Evolutionary conservation across 202 grass and related monocot genomes (phyloP), one percentile per base, ranked within the genome.

Genomic region (Panicum virgatum): DNA sequence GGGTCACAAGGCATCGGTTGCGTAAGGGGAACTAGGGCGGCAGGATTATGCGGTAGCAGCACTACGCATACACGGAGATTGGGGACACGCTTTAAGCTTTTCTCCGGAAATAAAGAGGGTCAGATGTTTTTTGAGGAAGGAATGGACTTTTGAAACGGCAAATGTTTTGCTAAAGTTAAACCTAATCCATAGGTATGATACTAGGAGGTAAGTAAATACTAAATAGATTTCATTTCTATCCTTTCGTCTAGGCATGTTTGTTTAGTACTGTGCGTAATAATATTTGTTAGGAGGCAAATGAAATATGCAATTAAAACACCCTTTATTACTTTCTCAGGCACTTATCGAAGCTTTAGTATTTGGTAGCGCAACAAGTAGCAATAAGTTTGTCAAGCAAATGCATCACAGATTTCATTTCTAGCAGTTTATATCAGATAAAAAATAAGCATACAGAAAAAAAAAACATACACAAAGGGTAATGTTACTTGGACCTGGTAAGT

Each of bases 301-400:
- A 70, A 70, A 32, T 48, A 9, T 43, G n/a, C 18, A 82, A 65
- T 12, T 60, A 34, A 12, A 19, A 63, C 14, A 22, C 1, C 25
- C 56, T 60, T 19, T 63, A 22, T 46, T 58, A 48, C 40, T 62
- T 71, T 66, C 54, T 50, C 6, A 22, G 16, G 20, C 1, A 6
- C 63, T 20, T 74, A 38, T 52, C 60, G 5, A 38, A 40, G 0
- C 5, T 23, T 42, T 82, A 66, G 26, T 59, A 4, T 86, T 71
- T 15, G 14, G 34, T 34, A 30, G 62, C 39, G 61, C 25, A 83
- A 54, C 12, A 58, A 30, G 83, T 16, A 23, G 77, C 64, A 51
- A 68, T 89, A 67, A 25, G 27, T 30, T 45, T n/a, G 0, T 23
- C 65, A 73, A 72, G n/a, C 30, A 82, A 84, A 78, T 43, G 53